These are phyloP conservation scores for Vaccinium macrocarpon DNA, from an alignment of 148 eudicot genomes.

Conservation along the genomic window DNA sequence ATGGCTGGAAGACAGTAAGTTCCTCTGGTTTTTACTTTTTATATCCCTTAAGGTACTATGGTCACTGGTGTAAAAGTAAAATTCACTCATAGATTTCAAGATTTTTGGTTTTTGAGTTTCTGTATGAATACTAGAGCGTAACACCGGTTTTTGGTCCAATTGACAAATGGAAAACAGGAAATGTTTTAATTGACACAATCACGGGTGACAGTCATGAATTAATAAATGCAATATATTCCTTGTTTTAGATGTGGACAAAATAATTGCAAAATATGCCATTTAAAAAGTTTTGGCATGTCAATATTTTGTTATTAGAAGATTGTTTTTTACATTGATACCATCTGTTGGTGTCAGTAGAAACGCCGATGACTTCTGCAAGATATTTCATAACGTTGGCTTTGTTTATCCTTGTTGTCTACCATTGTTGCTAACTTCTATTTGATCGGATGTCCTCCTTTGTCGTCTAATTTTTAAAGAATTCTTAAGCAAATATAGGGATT, in stretches of 20 bases:
- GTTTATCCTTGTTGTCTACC: neutral
- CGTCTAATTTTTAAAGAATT: neutral
- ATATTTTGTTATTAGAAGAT: neutral
- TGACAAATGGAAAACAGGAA: neutral
- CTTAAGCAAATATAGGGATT: no score
- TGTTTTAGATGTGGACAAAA: neutral
- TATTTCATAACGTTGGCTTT: neutral
- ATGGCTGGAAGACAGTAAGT: conserved; percentile 33
- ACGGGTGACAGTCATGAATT: neutral
- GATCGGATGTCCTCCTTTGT: neutral
- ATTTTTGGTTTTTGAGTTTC: neutral
- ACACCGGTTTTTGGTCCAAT: neutral
- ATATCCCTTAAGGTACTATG: neutral
- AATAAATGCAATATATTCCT: neutral
- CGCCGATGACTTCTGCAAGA: neutral
- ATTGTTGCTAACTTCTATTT: neutral
- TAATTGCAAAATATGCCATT: neutral
- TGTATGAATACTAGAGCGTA: neutral
- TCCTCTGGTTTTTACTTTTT: neutral
- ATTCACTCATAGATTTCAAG: neutral
- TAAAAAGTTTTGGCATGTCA: neutral
- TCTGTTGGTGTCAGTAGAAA: conserved; percentile 1
- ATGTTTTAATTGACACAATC: neutral
- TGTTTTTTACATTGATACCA: neutral
- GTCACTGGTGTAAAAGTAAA: no score